Base-by-base conservation (phyloP, 2,329 filamentous ascomycete genomes). In the Aspergillus vadensis region DNA sequence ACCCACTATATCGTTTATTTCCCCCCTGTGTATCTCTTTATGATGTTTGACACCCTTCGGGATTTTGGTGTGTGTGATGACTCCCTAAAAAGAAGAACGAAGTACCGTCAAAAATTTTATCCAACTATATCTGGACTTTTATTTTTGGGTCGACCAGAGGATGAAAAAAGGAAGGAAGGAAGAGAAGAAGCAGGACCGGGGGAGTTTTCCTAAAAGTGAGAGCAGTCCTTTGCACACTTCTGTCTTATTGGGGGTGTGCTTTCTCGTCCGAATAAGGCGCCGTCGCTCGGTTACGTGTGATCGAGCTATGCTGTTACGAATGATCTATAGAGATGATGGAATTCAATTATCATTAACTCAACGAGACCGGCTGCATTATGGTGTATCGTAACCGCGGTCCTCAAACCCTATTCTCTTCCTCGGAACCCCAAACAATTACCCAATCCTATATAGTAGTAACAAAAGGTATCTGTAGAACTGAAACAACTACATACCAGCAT, bases 261-360 rank as follows among this genome's bases (percentile, higher is more conserved):
- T 19, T 38, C 47, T 50, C 47, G 47, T 50, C 50, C 49, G 50
- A 14, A 14, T 38, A 43, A 30, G 49, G 12, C 19, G 36, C 17
- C 17, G 19, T 36, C 30, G 53, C 53, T 41, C 25, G 32, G 36
- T 62, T 55, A 66, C 67, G 57, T 66, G 62, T 60, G 65, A 69
- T 63, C 70, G 71, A 70, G 71, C 68, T 70, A 75, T 75, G 74
- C 69, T 72, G 72, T 75, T 75, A 76, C 69, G 74, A 75, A 74
- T 75, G 70, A 71, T 70, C 70, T 74, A 74, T 75, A 74, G 73
- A 76, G 70, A 73, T 70, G 71, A 74, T 71, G 70, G 70, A 72
- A 72, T 69, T 38, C 50, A 57, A 47, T 61, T 14, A 36, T 14
- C 32, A 36, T 36, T 36, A 36, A 55, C 41, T 36, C 32, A 36